Evolutionary conservation across 805 yeast genomes (phyloP), one percentile per base, ranked within the genome.

Genomic region (Starmerella vitae): DNA sequence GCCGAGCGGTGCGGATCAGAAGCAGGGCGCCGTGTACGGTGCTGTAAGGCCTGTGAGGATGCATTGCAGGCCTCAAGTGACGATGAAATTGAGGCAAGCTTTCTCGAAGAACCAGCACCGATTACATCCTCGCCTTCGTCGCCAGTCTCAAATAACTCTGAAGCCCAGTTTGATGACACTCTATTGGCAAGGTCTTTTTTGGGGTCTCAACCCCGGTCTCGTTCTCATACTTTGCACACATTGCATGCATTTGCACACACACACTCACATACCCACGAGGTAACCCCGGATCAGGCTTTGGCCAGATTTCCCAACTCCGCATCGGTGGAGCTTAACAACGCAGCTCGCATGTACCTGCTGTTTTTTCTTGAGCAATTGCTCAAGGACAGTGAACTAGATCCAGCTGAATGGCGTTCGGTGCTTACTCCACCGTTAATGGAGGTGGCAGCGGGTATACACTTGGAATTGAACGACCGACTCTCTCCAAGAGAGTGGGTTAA

Each of bases 401-500:
- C 61, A 7, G 67, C 63, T 1, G 55, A 59, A n/a, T 91, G 97
- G 97, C 60, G 63, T 2, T 48, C 52, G 0, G 65, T 69, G 1
- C 55, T 88, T 5, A 58, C 66, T 10, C 62, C 64, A 6, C 65
- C 75, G 5, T 56, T 85, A 12, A 61, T 67, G 20, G 64, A 68
- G 27, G 62, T 64, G n/a, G 70, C 82, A 2, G 74, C 77, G 29
- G 60, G 62, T 14, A 65, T 86, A 3, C 76, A 74, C 36, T 66
- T 76, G 8, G 76, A 74, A 46, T 64, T 74, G 3, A 67, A 72
- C 21, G 88, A 79, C 45, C 76, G 78, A 3, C 67, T 85, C 43
- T 96, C 91, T 55, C 76, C 86, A 35, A 69, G 88, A n/a, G 86
- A 79, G 49, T 88, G 82, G 57, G 73, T 91, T 31, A 91, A 93